Evolutionary conservation across 2,329 filamentous ascomycete species (phyloP), one percentile per base, ranked within the genome.

Genomic region (Fusarium verticillioides): DNA sequence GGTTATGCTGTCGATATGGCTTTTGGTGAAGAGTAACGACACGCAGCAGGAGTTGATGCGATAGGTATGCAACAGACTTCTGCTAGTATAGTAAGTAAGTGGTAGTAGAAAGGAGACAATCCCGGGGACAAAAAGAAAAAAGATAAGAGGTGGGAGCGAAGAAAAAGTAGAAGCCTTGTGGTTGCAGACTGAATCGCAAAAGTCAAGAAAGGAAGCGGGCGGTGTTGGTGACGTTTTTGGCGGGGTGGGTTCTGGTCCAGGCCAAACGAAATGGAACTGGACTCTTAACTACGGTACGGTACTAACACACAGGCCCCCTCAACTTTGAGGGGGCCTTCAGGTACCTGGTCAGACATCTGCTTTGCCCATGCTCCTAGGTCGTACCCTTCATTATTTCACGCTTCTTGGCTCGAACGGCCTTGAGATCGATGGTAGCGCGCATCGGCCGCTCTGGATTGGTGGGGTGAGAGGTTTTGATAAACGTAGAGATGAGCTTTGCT

Each of bases 171-270:
- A 64, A 72, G 69, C 57, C 70, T 72, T 42, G 52, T 18, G 69
- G 76, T 61, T 62, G 67, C 53, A 70, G 72, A 73, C 69, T 76
- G 72, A 75, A 71, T 77, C 76, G 76, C 69, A 75, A 76, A 73
- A 75, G 73, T 75, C 50, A 69, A 75, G 65, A 73, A 69, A 68
- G 69, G 66, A 70, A 68, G 70, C 63, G 72, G 71, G 70, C 64
- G 70, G 68, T 63, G 63, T 63, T 64, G 59, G 73, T 77, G 75
- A 77, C 75, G 75, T 77, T 77, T 73, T 74, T 74, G 71, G 71
- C 71, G 71, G 71, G 71, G 71, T 74, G 71, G 59, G 60, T 69
- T 50, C 52, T 46, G 28, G 21, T 49, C 34, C 26, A 39, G n/a
- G n/a, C 52, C 43, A 63, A 68, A 34, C 30, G 47, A 63, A 46